A percentile compares a stretch with the other conserved stretches of the same genome.
Conservation (phyloP, 306 rosid genomes). For the Cucurbita argyrosperma region DNA sequence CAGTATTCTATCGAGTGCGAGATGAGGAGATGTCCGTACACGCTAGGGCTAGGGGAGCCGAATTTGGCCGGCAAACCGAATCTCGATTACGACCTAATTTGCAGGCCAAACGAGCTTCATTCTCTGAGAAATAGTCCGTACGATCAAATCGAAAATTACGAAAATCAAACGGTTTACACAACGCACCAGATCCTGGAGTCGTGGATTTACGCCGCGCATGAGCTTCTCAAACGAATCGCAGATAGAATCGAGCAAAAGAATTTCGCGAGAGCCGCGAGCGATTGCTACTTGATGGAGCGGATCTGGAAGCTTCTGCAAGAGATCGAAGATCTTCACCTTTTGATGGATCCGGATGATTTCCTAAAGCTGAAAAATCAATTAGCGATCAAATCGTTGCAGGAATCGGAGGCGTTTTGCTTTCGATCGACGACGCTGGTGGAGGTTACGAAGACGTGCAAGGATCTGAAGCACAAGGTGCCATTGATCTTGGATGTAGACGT, state of each 20-base stretch:
- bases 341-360: conserved; percentile 85
- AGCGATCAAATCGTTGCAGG: conserved; percentile 15
- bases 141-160: conserved; percentile 33
- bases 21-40: conserved; percentile 59
- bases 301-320: conserved; percentile 69
- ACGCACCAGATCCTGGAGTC: conserved; percentile 70
- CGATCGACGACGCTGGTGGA: conserved; percentile 55
- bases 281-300: conserved; percentile 45
- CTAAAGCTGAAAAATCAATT: conserved; percentile 48
- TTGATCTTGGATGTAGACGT: conserved; percentile 59
- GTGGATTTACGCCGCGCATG: conserved; percentile 34
- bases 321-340: conserved; percentile 50
- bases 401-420: conserved; percentile 59
- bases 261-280: conserved; percentile 45
- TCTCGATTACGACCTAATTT: conserved; percentile 65
- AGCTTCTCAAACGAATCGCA: conserved; percentile 26
- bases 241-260: conserved; percentile 19
- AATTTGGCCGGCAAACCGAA: conserved; percentile 48
- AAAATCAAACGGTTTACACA: conserved; percentile 59
- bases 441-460: conserved; percentile 43
- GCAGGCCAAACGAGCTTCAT: conserved; percentile 52
- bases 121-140: conserved; percentile 31
- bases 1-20: conserved; percentile 44
- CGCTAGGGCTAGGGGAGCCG: conserved; percentile 67
- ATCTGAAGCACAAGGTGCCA: conserved; percentile 64